phyloP scores from a whole-genome alignment of 768 basidiomycete species.

The Glaciozyma martinii region DNA sequence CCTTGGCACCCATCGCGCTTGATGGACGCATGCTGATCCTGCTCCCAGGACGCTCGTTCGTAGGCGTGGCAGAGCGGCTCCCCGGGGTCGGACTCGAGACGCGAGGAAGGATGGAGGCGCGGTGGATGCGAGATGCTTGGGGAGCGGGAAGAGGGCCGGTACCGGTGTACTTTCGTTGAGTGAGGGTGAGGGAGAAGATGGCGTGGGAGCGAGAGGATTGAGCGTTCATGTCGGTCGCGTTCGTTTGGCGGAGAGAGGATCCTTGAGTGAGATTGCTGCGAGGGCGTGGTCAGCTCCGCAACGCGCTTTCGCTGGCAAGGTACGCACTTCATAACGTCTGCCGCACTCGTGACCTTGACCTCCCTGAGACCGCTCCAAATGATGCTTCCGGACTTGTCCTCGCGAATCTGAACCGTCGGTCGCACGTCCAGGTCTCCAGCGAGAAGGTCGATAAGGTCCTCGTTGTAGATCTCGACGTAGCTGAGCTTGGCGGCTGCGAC shows the following conservation, averaged over 20 bases:
- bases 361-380: slow-evolving; percentile 95
- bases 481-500: slow-evolving; percentile 51
- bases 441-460: slow-evolving; percentile 93
- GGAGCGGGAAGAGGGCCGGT: slow-evolving; percentile 61
- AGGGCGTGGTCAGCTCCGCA: not conserved
- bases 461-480: slow-evolving; percentile 97
- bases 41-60: slow-evolving; percentile 18
- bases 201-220: slow-evolving; percentile 97
- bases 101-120: slow-evolving; percentile 21
- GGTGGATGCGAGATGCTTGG: slow-evolving; percentile 1
- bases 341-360: slow-evolving; percentile 69
- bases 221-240: slow-evolving; percentile 98
- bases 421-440: slow-evolving; percentile 54
- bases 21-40: slow-evolving; percentile 25
- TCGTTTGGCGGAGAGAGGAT: slow-evolving; percentile 80
- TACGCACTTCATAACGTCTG: slow-evolving; percentile 86
- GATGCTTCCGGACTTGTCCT: slow-evolving; percentile 93
- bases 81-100: slow-evolving; percentile 15
- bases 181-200: slow-evolving; percentile 91
- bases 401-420: slow-evolving; percentile 87
- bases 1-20: slow-evolving; percentile 13
- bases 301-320: slow-evolving; percentile 4
- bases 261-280: slow-evolving; percentile 76
- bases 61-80: slow-evolving; percentile 14
- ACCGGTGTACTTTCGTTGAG: slow-evolving; percentile 77